Percentiles rank a stretch among this genome's conserved stretches.
These are phyloP conservation scores for Carex parvula DNA, from an alignment of 176 grass and related monocot species.

Conservation along the genomic window DNA sequence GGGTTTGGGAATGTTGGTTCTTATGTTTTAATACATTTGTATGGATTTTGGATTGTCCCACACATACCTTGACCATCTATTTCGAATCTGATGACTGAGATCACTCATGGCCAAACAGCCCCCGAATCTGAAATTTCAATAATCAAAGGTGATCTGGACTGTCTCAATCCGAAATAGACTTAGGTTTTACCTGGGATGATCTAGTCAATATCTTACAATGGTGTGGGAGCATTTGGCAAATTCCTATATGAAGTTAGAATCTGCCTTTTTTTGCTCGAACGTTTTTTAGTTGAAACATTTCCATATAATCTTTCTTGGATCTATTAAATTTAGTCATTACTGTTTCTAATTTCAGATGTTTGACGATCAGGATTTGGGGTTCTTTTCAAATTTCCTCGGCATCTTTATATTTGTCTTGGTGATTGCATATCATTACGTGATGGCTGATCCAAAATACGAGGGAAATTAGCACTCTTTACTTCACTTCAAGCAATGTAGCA, in stretches of 20 bases:
- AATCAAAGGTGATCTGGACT: neutral
- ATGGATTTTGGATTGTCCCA: neutral
- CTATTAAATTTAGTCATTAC: constrained; percentile 6
- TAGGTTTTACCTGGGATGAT: neutral
- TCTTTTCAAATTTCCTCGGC: constrained; percentile 89
- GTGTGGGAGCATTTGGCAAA: neutral
- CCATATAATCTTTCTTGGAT: neutral
- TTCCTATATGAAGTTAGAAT: neutral
- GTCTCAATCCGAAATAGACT: neutral
- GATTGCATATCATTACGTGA: constrained; percentile 78
- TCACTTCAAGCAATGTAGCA: neutral
- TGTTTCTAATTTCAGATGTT: constrained; percentile 61
- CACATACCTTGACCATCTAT: neutral
- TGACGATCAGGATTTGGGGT: constrained; percentile 84
- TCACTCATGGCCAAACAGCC: neutral
- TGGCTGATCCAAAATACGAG: constrained; percentile 78
- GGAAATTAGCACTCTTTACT: constrained; percentile 41
- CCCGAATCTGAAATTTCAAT: neutral
- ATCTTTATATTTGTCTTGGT: constrained; percentile 84
- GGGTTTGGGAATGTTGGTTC: too few species aligned
- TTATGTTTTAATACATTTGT: too few species aligned
- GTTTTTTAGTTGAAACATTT: neutral
- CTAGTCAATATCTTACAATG: neutral
- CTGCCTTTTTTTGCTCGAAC: neutral
- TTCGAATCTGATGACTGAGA: neutral